Evolutionary conservation across 2,329 filamentous ascomycete genomes (phyloP), one percentile per base, ranked within the genome.

Genomic region (Bipolaris bicolor): DNA sequence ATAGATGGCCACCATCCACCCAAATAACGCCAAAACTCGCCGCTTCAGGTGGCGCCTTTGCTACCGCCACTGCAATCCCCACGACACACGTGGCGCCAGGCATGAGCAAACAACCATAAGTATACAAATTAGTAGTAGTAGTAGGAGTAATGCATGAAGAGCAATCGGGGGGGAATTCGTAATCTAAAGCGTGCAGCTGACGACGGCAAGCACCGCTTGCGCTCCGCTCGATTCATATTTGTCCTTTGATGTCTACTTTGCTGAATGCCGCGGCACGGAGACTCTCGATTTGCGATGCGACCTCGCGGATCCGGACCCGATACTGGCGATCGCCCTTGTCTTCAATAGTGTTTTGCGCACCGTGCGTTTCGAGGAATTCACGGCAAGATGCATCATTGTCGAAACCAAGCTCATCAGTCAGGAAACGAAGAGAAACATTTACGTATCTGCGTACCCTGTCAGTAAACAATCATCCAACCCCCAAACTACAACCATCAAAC

Each of bases 371-470:
- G 73, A 99, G 87, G 78, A 98, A 99, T 75, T 95, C 90, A 60
- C 90, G 90, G 62, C 92, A 92, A 80, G 96, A 91, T 72, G 90
- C 86, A 79, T 97, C 92, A 58, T 90, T 92, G 77, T 97, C 92
- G 77, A 99, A 99, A 49, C 91, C 92, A 70, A 99, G 89, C 79
- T 98, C 94, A 78, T 97, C 92, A 58, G 93, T 96, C 70, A 99
- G 86, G 80, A 96, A 97, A 65, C 91, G 90, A 65, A 98, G 84
- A 70, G 89, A 90, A 73, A 98, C 86, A 66, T 90, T 91, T 81
- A 96, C 96, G 82, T 97, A 98, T 73, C 95, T 99, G 70, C 29
- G 13, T 16, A 15, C 16, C 24, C 34, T 18, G 74, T 90, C 80
- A 89, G 84, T 68, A 69, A 26, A 22, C n/a, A 3, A 10, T 29